phyloP scores from a whole-genome alignment of 306 rosid species.

The Abrus pulchellus region DNA sequence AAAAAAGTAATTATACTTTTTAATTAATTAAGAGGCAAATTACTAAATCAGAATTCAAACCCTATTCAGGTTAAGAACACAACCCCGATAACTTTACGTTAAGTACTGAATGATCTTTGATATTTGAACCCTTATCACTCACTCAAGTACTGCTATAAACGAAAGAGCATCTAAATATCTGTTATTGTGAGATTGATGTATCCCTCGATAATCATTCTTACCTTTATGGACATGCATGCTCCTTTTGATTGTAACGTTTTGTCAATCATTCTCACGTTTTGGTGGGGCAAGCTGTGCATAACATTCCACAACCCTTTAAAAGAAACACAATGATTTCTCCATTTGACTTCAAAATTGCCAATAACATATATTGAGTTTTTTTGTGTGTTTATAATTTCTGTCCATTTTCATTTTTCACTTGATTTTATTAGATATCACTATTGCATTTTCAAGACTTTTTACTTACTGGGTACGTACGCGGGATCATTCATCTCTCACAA shows the following conservation, averaged over 20 bases:
- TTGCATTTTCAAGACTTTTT: neutral
- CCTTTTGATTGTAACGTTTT: conserved; percentile 44
- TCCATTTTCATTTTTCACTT: neutral
- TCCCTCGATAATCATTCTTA: conserved; percentile 36
- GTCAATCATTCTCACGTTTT: conserved; percentile 47
- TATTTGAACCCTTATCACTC: neutral
- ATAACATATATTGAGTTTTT: neutral
- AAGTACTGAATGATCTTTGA: neutral
- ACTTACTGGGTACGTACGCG: too few species aligned
- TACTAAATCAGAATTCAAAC: neutral
- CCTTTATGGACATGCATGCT: conserved; percentile 41
- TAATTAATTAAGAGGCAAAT: neutral
- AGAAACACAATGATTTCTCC: conserved; percentile 47
- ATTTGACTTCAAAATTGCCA: conserved; percentile 43
- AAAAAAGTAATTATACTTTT: neutral
- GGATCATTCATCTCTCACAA: too few species aligned
- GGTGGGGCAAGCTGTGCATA: conserved; percentile 39
- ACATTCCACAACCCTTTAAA: conserved; percentile 32
- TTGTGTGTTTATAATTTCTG: neutral
- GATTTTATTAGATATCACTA: neutral
- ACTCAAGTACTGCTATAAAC: neutral
- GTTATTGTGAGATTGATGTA: conserved; percentile 38
- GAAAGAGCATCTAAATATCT: conserved; percentile 28
- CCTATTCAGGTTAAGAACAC: neutral
- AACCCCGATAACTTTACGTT: neutral